phyloP scores from a whole-genome alignment of 257 asterid genomes.

The Pogostemon cablin region DNA sequence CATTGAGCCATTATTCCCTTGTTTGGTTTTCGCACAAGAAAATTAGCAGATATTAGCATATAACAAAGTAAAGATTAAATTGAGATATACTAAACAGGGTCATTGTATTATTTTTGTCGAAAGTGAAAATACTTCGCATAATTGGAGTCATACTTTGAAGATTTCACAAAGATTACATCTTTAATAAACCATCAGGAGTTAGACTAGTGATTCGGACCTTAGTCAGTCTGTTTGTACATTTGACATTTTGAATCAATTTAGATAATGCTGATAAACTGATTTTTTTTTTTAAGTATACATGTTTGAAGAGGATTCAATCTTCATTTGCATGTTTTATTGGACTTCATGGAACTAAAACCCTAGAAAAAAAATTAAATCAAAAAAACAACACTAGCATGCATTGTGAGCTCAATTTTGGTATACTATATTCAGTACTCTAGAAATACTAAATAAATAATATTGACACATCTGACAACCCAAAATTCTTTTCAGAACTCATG shows the following conservation, averaged over 20 bases:
- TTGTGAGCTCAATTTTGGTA: not conserved
- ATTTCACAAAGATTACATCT: slow-evolving; percentile 6
- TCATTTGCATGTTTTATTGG: not conserved
- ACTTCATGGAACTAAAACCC: not conserved
- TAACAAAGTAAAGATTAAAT: slow-evolving; percentile 12
- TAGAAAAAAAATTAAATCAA: not conserved
- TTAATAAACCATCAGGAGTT: not conserved
- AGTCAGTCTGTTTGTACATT: slow-evolving; percentile 18
- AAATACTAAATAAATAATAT: not conserved
- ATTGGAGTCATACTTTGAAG: not conserved
- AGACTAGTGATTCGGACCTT: slow-evolving; percentile 16
- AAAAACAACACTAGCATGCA: not conserved
- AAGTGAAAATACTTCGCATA: slow-evolving; percentile 17
- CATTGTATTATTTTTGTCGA: not conserved
- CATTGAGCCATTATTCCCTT: not conserved
- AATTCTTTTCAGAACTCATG: not conserved
- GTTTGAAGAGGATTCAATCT: slow-evolving; percentile 22
- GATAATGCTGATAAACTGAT: slow-evolving; percentile 25
- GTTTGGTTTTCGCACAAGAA: slow-evolving; percentile 17
- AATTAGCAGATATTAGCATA: slow-evolving; percentile 14
- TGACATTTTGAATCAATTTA: slow-evolving; percentile 18
- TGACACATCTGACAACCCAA: not conserved
- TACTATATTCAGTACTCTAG: slow-evolving; percentile 2
- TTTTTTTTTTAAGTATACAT: slow-evolving; percentile 9
- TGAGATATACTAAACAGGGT: slow-evolving; percentile 16